Evolutionary conservation across 495 filamentous ascomycete species (phyloP).

Genomic region (Wilcoxina mikolae): DNA sequence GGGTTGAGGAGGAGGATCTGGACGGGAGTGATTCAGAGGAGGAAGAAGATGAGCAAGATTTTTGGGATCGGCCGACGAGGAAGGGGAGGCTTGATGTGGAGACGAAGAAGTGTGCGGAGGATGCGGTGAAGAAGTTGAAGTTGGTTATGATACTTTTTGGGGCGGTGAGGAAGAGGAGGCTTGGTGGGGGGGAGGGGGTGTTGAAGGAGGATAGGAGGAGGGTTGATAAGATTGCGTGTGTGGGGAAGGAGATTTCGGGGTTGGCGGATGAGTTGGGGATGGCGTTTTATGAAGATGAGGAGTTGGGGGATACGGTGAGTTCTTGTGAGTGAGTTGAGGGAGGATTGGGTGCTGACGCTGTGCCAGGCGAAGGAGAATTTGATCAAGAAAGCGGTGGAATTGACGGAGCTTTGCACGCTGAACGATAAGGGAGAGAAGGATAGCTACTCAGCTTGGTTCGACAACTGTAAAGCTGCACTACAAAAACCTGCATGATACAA

Average conservation of each 20-base stretch:
- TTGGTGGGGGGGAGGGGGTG: slow-evolving; percentile 8
- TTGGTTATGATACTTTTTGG: slow-evolving; percentile 15
- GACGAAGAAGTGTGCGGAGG: slow-evolving; percentile 10
- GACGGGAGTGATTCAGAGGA: neutral
- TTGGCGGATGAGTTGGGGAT: slow-evolving; percentile 25
- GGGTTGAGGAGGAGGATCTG: neutral
- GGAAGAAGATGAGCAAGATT: slow-evolving; percentile 8
- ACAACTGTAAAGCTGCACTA: slow-evolving; percentile 16
- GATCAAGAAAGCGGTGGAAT: slow-evolving; percentile 11
- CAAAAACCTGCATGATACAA: slow-evolving; percentile 1
- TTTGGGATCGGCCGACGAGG: slow-evolving; percentile 18
- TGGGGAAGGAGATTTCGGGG: slow-evolving; percentile 14
- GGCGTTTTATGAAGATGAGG: slow-evolving; percentile 25
- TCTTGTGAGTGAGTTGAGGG: neutral
- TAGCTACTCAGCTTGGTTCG: slow-evolving; percentile 22
- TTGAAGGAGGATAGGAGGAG: slow-evolving; percentile 9
- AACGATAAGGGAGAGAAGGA: slow-evolving; percentile 17
- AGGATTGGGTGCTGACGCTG: neutral
- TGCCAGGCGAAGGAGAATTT: slow-evolving; percentile 13
- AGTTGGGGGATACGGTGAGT: slow-evolving; percentile 15
- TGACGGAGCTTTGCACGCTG: slow-evolving; percentile 12
- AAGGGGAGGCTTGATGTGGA: slow-evolving; percentile 11
- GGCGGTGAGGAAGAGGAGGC: slow-evolving; percentile 18
- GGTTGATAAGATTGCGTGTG: slow-evolving; percentile 16
- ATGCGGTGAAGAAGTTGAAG: slow-evolving; percentile 21